phyloP scores from a whole-genome alignment of 805 yeast species.

The Torulaspora gathmanii region DNA sequence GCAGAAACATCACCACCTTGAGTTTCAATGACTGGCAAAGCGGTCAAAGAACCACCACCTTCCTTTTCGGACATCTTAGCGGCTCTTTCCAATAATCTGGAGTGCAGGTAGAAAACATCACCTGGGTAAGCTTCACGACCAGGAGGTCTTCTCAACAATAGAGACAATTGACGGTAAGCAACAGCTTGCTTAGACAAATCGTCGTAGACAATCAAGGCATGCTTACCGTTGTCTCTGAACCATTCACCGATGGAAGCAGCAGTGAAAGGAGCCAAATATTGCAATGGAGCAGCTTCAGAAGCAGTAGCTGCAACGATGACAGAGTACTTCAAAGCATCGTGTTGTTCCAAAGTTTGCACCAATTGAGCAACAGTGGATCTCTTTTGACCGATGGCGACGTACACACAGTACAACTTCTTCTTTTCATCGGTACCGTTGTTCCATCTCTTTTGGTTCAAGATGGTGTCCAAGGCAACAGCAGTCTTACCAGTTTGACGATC shows the following conservation, averaged over 20 bases:
- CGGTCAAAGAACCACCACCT: slow-evolving; percentile 95
- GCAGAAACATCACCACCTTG: slow-evolving; percentile 99
- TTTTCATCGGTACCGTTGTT: slow-evolving; percentile 90
- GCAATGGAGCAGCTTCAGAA: slow-evolving; percentile 99
- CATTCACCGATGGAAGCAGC: slow-evolving; percentile 99
- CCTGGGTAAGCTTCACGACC: slow-evolving; percentile 97
- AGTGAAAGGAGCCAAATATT: slow-evolving; percentile 99
- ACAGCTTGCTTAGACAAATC: slow-evolving; percentile 99
- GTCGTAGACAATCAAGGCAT: slow-evolving; percentile 94
- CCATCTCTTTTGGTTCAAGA: slow-evolving; percentile 99
- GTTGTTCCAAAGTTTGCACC: slow-evolving; percentile 96
- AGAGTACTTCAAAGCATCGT: slow-evolving; percentile 96
- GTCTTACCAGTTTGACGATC: slow-evolving; percentile 99
- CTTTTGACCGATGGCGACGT: slow-evolving; percentile 99
- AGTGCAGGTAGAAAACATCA: slow-evolving; percentile 94
- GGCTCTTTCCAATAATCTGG: slow-evolving; percentile 93
- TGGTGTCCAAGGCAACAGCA: slow-evolving; percentile 97
- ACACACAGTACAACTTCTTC: slow-evolving; percentile 98
- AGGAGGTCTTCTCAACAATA: slow-evolving; percentile 94
- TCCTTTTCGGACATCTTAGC: slow-evolving; percentile 88
- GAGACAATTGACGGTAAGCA: slow-evolving; percentile 98
- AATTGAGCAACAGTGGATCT: slow-evolving; percentile 99
- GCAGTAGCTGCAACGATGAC: slow-evolving; percentile 99
- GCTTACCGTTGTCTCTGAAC: slow-evolving; percentile 99
- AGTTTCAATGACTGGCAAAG: slow-evolving; percentile 94